Base-by-base conservation (phyloP, 805 yeast genomes). In the Cyberlindnera veronae region DNA sequence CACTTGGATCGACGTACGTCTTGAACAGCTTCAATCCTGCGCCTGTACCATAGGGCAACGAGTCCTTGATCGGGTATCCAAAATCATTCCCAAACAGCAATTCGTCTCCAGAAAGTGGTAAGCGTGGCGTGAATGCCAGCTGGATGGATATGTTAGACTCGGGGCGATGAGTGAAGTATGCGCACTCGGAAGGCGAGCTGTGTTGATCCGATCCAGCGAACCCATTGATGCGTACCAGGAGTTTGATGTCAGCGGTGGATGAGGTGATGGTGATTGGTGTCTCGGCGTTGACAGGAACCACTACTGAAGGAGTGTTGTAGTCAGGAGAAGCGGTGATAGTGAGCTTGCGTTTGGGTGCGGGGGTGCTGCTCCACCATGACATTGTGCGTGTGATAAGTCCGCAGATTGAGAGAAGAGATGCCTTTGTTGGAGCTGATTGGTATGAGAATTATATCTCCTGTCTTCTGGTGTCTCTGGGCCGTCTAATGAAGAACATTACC, bases 61-160 rank as follows among this genome's bases (percentile, higher is more conserved):
- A 67, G 34, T 79, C 79, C 23, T 70, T 62, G 23, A 82, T 71
- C 0, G 85, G 80, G n/a, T 64, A 55, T 9, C 71, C 75, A 54
- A 79, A 79, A 51, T 82, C 88, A 54, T 82, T 82, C 1, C 89
- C 89, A 62, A 77, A 81, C n/a, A 76, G 43, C 29, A 82, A 60
- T n/a, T 70, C 68, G 30, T 72, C 66, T 3, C 84, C 85, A 15
- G 50, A 53, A n/a, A 79, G 60, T 16, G 44, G 40, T 10, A 52
- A 47, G 20, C 53, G 61, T 31, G 81, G 83, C 10, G 52, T 61
- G 44, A 76, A 67, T 39, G 53, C 35, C 42, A 71, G 51, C 52
- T 66, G 66, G 37, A 72, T 53, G 24, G 73, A 65, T 42, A 43
- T 52, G 34, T 60, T 58, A 40, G 48, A 50, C n/a, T 53, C 49